phyloP scores from a whole-genome alignment of 768 basidiomycete species.

The Lactarius sanguifluus region DNA sequence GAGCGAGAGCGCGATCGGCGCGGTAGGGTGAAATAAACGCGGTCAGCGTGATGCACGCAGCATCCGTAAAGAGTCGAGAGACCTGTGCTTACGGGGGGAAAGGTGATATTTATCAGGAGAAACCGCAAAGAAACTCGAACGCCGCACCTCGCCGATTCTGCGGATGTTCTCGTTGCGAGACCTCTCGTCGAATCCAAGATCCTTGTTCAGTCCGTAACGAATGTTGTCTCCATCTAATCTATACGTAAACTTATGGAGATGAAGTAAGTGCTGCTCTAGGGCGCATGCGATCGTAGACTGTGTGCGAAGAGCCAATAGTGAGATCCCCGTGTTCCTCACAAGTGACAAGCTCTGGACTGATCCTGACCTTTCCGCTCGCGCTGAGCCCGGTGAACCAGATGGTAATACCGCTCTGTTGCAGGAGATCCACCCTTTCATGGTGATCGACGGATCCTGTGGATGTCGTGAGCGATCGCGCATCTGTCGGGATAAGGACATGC shows the following conservation, averaged over 20 bases:
- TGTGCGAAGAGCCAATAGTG: background rate
- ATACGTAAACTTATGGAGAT: constrained; percentile 82
- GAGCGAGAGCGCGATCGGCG: constrained; percentile 78
- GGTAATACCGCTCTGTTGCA: constrained; percentile 18
- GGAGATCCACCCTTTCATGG: constrained; percentile 17
- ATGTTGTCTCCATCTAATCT: constrained; percentile 96
- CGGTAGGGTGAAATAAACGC: constrained; percentile 99
- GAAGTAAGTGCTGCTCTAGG: constrained; percentile 91
- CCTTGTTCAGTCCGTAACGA: constrained; percentile 94
- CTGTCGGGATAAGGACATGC: background rate
- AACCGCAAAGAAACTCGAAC: constrained; percentile 2
- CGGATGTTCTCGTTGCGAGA: constrained; percentile 96
- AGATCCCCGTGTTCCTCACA: background rate
- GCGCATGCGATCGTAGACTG: constrained; percentile 98
- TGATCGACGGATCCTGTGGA: constrained; percentile 20
- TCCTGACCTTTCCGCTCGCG: constrained; percentile 87
- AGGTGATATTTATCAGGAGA: constrained; percentile 11
- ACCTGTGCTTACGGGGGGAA: constrained; percentile 55
- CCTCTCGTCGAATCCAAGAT: constrained; percentile 89
- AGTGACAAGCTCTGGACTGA: background rate
- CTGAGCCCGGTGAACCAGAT: constrained; percentile 93
- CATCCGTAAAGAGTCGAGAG: constrained; percentile 89
- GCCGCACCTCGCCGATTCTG: constrained; percentile 85
- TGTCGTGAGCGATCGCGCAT: constrained; percentile 12
- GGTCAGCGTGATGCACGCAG: constrained; percentile 82